These are phyloP conservation scores for Colletotrichum sp. DNA, from an alignment of 2,329 filamentous ascomycete species.

Conservation along the genomic window DNA sequence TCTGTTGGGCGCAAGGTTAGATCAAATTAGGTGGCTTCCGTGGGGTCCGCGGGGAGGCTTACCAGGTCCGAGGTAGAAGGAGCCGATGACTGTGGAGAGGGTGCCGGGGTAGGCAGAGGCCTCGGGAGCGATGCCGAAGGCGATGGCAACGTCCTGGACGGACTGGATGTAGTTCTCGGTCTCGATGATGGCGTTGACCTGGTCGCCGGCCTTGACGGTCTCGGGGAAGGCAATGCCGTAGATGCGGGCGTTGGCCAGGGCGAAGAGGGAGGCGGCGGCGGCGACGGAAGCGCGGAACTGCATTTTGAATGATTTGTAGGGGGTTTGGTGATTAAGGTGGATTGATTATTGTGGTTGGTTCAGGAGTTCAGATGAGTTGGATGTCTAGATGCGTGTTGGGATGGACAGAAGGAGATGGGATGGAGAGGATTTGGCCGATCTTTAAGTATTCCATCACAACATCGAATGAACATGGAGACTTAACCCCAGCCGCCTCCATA, in stretches of 20 bases:
- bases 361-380: not conserved
- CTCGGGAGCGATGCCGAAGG: slow-evolving; percentile 39
- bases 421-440: not conserved
- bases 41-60: not conserved
- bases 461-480: not conserved
- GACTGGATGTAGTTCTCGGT: slow-evolving; percentile 49
- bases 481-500: not conserved
- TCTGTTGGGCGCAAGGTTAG: not conserved
- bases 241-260: slow-evolving; percentile 42
- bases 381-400: not conserved
- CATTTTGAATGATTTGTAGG: slow-evolving; percentile 16
- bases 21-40: not conserved
- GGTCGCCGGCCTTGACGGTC: slow-evolving; percentile 41
- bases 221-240: slow-evolving; percentile 45
- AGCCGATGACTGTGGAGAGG: slow-evolving; percentile 29
- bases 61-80: slow-evolving; percentile 42
- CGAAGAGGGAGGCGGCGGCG: slow-evolving; percentile 26
- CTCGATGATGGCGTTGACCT: slow-evolving; percentile 38
- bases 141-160: slow-evolving; percentile 48
- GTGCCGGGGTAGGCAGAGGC: slow-evolving; percentile 27
- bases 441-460: not conserved
- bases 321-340: not conserved
- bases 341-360: too few species aligned
- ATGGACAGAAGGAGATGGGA: not conserved
- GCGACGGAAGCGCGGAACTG: slow-evolving; percentile 26